A percentile compares a stretch with the other conserved stretches of the same genome.
These are phyloP conservation scores for Cercospora zeae-maydis DNA, from an alignment of 2,329 filamentous ascomycete species.

Conservation along the genomic window DNA sequence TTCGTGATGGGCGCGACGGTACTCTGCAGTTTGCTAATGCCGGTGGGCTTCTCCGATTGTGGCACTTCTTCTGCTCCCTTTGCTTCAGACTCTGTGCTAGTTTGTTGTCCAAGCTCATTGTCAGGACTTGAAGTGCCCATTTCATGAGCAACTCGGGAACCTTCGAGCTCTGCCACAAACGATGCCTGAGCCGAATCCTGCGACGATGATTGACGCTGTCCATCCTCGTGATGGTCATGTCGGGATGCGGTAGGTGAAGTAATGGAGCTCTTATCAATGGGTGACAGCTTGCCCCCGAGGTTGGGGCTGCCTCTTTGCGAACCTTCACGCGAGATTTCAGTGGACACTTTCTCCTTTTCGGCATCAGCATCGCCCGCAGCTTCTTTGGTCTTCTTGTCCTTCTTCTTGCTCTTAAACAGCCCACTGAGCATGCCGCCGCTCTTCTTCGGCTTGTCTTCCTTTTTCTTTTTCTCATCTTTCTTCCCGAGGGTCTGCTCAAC, in stretches of 20 bases:
- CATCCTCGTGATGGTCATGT: conserved; percentile 11
- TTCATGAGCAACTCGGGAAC: conserved; percentile 38
- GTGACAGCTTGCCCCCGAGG: conserved; percentile 25
- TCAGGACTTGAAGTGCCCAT: conserved; percentile 33
- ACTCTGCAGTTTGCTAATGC: conserved; percentile 22
- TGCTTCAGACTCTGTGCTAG: conserved; percentile 11
- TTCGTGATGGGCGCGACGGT: conserved; percentile 40
- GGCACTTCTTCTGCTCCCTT: conserved; percentile 9
- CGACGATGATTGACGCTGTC: conserved; percentile 14
- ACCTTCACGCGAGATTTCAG: conserved; percentile 27
- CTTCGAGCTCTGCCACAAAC: conserved; percentile 40
- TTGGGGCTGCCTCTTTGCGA: conserved; percentile 25
- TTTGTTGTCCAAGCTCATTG: conserved; percentile 9
- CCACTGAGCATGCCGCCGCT: conserved; percentile 70
- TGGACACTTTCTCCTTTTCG: conserved; percentile 34
- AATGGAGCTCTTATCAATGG: conserved; percentile 22
- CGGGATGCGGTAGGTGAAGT: conserved; percentile 2
- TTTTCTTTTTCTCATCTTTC: conserved; percentile 71
- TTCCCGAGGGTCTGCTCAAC: conserved; percentile 64
- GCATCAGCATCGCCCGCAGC: conserved; percentile 31
- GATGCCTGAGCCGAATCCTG: conserved; percentile 16
- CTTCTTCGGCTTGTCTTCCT: conserved; percentile 70
- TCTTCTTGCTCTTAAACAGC: conserved; percentile 63
- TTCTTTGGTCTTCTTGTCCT: conserved; percentile 59
- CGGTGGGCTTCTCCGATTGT: conserved; percentile 16